These are phyloP conservation scores for Cladosporium sp. DNA, from an alignment of 2,329 filamentous ascomycete genomes.

Conservation along the genomic window DNA sequence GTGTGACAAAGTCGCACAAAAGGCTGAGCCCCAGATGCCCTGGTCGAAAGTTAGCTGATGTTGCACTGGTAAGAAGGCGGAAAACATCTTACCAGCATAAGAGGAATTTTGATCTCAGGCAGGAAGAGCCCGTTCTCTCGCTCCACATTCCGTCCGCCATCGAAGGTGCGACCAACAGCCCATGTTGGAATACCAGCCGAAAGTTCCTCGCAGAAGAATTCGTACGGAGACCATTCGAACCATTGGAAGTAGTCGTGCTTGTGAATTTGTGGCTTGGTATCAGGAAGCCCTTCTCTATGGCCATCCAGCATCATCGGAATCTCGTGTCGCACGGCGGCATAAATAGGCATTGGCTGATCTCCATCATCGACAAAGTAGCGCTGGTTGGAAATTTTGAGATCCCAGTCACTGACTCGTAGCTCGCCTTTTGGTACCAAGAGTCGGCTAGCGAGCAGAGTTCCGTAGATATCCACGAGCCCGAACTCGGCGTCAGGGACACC, in stretches of 20 bases:
- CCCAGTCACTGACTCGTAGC: slow-evolving; percentile 69
- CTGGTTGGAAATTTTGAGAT: slow-evolving; percentile 92
- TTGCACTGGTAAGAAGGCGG: not conserved
- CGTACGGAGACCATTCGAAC: slow-evolving; percentile 94
- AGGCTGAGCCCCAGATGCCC: slow-evolving; percentile 94
- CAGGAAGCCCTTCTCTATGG: slow-evolving; percentile 23
- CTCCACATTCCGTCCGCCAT: slow-evolving; percentile 66
- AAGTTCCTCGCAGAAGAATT: slow-evolving; percentile 93
- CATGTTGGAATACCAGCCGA: slow-evolving; percentile 90
- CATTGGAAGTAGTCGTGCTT: slow-evolving; percentile 84
- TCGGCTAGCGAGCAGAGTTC: slow-evolving; percentile 78
- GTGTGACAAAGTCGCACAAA: slow-evolving; percentile 91
- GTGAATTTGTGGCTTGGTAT: slow-evolving; percentile 56
- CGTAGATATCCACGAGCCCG: slow-evolving; percentile 91
- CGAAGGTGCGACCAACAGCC: slow-evolving; percentile 83
- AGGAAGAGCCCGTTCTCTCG: slow-evolving; percentile 67
- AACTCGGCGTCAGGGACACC: slow-evolving; percentile 79
- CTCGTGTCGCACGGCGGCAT: slow-evolving; percentile 92
- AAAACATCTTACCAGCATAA: slow-evolving; percentile 60
- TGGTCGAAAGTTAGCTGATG: not conserved
- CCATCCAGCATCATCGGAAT: slow-evolving; percentile 64
- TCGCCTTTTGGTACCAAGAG: slow-evolving; percentile 86
- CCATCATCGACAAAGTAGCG: slow-evolving; percentile 73
- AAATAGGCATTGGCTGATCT: slow-evolving; percentile 85
- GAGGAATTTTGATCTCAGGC: slow-evolving; percentile 79